Evolutionary conservation across 495 filamentous ascomycete species (phyloP).

Genomic region (Elaphomyces granulatus): DNA sequence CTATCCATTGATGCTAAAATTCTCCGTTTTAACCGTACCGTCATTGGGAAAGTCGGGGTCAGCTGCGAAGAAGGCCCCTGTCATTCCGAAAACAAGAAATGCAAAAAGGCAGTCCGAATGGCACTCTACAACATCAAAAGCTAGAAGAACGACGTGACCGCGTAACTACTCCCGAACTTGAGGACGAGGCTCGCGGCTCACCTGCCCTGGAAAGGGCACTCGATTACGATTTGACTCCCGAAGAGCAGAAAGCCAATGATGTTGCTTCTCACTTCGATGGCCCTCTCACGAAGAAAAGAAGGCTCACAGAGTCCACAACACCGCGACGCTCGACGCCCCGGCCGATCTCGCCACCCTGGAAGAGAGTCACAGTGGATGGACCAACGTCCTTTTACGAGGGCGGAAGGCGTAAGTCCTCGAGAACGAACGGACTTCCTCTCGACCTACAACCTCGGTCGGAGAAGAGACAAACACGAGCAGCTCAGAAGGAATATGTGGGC

Average conservation of each 20-base stretch:
- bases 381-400: slow-evolving; percentile 72
- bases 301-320: slow-evolving; percentile 39
- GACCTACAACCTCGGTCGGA: slow-evolving; percentile 51
- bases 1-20: slow-evolving; percentile 54
- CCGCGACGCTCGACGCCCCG: slow-evolving; percentile 36
- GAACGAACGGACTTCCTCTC: slow-evolving; percentile 60
- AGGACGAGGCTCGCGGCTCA: slow-evolving; percentile 14
- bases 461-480: slow-evolving; percentile 44
- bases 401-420: slow-evolving; percentile 73
- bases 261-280: slow-evolving; percentile 26
- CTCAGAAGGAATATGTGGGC: slow-evolving; percentile 16
- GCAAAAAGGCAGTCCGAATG: slow-evolving; percentile 41
- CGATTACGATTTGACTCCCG: slow-evolving; percentile 18
- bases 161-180: slow-evolving; percentile 28
- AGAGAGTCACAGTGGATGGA: slow-evolving; percentile 70
- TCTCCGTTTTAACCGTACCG: slow-evolving; percentile 41
- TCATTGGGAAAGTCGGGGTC: slow-evolving; percentile 55
- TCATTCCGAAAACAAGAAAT: slow-evolving; percentile 40
- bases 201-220: slow-evolving; percentile 13
- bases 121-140: slow-evolving; percentile 31
- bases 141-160: slow-evolving; percentile 34
- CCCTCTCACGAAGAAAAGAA: slow-evolving; percentile 60
- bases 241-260: slow-evolving; percentile 21
- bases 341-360: slow-evolving; percentile 78
- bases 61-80: slow-evolving; percentile 31